These are phyloP conservation scores for Aspergillus neoniger DNA, from an alignment of 2,329 filamentous ascomycete genomes.

Conservation along the genomic window DNA sequence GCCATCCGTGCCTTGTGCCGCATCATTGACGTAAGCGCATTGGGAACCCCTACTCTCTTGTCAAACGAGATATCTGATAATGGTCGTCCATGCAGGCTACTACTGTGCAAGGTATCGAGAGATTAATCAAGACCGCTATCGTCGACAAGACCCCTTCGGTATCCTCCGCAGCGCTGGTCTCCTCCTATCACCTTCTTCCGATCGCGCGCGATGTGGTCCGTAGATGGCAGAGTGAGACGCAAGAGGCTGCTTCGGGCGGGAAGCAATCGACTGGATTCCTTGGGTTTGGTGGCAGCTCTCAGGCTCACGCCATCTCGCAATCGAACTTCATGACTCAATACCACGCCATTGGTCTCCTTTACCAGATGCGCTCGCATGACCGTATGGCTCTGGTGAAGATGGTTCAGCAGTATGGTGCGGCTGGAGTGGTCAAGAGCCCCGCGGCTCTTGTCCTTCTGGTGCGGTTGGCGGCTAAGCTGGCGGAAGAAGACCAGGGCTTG, in stretches of 20 bases:
- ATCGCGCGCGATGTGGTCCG: constrained; percentile 93
- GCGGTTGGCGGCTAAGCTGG: constrained; percentile 85
- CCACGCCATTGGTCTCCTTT: constrained; percentile 93
- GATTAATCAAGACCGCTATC: constrained; percentile 98
- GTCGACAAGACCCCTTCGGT: constrained; percentile 99
- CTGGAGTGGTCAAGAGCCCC: constrained; percentile 91
- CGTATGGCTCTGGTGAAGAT: constrained; percentile 99
- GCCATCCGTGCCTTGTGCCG: constrained; percentile 93
- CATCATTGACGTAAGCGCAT: constrained; percentile 79
- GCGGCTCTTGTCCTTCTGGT: constrained; percentile 92
- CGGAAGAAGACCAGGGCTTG: constrained; percentile 86
- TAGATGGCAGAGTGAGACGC: constrained; percentile 97
- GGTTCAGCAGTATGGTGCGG: constrained; percentile 97
- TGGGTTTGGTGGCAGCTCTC: constrained; percentile 79
- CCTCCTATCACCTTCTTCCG: constrained; percentile 94
- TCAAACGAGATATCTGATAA: constrained; percentile 19
- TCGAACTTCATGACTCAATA: constrained; percentile 98
- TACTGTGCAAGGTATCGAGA: constrained; percentile 95
- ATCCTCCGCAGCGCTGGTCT: constrained; percentile 91
- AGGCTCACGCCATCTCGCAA: constrained; percentile 70
- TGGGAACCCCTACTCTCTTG: background rate
- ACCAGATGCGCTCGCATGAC: constrained; percentile 97
- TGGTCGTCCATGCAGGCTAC: constrained; percentile 62
- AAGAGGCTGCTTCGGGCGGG: constrained; percentile 86
- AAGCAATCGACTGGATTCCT: constrained; percentile 91